Conservation (phyloP, 2,329 filamentous ascomycete genomes). For the Stenocarpella maydis region DNA sequence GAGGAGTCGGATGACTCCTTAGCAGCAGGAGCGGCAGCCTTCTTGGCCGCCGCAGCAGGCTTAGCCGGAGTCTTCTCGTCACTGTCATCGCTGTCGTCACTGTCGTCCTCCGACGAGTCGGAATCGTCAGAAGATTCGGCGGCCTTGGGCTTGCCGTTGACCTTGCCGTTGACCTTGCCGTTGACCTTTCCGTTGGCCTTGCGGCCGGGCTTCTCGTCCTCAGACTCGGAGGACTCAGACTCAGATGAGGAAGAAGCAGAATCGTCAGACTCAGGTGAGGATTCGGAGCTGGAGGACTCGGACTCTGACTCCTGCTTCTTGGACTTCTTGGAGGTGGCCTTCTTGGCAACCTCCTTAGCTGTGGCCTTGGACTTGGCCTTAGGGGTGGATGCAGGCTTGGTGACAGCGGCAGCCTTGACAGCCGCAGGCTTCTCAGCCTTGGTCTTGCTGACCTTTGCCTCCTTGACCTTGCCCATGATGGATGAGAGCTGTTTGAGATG, state of each 20-base stretch:
- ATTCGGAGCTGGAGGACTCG: constrained; percentile 43
- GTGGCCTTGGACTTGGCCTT: constrained; percentile 73
- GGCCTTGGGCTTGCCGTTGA: constrained; percentile 49
- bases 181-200: constrained; percentile 42
- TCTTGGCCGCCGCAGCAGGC: constrained; percentile 40
- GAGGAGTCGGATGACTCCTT: constrained; percentile 38
- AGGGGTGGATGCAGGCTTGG: constrained; percentile 71
- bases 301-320: constrained; percentile 54
- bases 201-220: constrained; percentile 47
- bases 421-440: constrained; percentile 58
- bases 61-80: constrained; percentile 42
- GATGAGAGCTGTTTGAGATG: constrained; percentile 37
- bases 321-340: constrained; percentile 57
- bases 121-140: constrained; percentile 45
- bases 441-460: constrained; percentile 61
- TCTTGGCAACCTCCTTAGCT: constrained; percentile 66
- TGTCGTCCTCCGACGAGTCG: constrained; percentile 45
- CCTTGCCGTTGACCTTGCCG: constrained; percentile 44
- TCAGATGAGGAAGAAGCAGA: constrained; percentile 47
- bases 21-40: constrained; percentile 41
- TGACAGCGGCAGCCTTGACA: constrained; percentile 73
- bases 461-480: constrained; percentile 74
- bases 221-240: constrained; percentile 47
- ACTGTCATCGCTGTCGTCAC: constrained; percentile 42
- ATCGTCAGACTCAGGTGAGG: constrained; percentile 45